These are phyloP conservation scores for Voacanga thouarsii DNA, from an alignment of 257 asterid species.

Conservation along the genomic window DNA sequence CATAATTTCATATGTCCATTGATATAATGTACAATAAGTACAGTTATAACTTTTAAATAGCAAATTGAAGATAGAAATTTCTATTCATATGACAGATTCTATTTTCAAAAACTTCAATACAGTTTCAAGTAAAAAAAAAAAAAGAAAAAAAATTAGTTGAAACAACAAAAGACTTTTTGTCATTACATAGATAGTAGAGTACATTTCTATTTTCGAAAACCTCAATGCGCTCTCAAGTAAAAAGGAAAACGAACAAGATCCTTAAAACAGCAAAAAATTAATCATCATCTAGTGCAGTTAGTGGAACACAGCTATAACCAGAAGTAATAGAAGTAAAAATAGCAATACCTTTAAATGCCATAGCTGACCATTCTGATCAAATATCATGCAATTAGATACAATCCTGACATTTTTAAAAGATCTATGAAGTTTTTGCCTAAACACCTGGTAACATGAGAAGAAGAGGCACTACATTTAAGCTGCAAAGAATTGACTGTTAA, in stretches of 20 bases:
- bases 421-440: slow-evolving; percentile 79
- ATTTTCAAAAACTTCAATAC: not conserved
- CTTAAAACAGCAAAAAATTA: not conserved
- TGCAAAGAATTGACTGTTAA: slow-evolving; percentile 13
- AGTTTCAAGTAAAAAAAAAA: not conserved
- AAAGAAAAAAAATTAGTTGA: not conserved
- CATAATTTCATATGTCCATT: too few species aligned
- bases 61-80: not conserved
- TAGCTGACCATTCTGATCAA: slow-evolving; percentile 69
- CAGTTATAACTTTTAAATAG: not conserved
- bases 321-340: not conserved
- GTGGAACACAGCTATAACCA: not conserved
- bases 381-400: slow-evolving; percentile 88
- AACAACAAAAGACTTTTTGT: not conserved
- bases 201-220: not conserved
- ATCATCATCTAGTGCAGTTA: not conserved
- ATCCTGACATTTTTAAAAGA: slow-evolving; percentile 75
- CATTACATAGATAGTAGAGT: not conserved
- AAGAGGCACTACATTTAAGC: slow-evolving; percentile 27
- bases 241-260: not conserved
- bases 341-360: slow-evolving; percentile 61
- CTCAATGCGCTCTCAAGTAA: not conserved
- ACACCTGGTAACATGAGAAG: slow-evolving; percentile 50
- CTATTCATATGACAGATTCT: not conserved
- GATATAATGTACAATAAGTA: not conserved